A percentile compares a stretch with the other conserved stretches of the same genome.
phyloP scores from a whole-genome alignment of 441 rosid species.

The Kokia cookei region DNA sequence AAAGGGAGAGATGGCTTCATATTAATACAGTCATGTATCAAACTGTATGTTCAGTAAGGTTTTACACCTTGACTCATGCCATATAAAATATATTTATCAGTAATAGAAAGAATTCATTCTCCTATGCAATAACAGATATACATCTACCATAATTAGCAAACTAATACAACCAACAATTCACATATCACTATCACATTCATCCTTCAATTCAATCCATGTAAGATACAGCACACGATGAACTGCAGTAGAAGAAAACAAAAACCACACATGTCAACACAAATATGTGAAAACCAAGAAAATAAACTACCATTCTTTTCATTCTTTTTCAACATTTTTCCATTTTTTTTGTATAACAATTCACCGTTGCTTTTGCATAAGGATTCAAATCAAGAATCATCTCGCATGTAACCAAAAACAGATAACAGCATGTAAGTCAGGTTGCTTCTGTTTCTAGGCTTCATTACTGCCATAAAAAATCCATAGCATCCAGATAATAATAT shows the following conservation, averaged over 20 bases:
- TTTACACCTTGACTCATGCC: background rate
- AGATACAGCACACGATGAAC: too few species aligned
- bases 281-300: background rate
- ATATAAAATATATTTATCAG: background rate
- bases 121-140: background rate
- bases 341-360: background rate
- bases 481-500: background rate
- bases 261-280: background rate
- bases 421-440: background rate
- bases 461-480: background rate
- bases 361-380: background rate
- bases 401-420: background rate
- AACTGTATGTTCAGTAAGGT: background rate
- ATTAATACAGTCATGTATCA: background rate
- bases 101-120: background rate
- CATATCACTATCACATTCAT: background rate
- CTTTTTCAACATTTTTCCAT: background rate
- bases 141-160: background rate
- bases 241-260: too few species aligned
- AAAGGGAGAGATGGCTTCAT: background rate
- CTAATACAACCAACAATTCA: background rate
- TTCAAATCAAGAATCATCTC: background rate
- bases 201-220: too few species aligned
- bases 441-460: background rate
- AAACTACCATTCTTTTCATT: background rate